phyloP scores from a whole-genome alignment of 257 asterid genomes.

The Forsythia viridissima region DNA sequence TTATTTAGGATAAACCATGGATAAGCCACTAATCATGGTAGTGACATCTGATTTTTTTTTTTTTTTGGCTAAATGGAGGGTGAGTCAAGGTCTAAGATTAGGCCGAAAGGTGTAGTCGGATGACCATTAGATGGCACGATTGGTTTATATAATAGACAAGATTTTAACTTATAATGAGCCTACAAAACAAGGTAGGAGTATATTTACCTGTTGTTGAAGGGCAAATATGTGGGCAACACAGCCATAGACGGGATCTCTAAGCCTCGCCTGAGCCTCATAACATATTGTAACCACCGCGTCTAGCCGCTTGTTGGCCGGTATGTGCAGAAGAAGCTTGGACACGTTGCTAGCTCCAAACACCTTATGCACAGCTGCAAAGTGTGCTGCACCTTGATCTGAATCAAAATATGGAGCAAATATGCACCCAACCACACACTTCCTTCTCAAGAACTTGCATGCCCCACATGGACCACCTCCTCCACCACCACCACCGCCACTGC shows the following conservation, averaged over 20 bases:
- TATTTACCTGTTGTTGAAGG: constrained; percentile 15
- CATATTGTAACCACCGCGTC: constrained; percentile 1
- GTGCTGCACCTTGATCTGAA: constrained; percentile 15
- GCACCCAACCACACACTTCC: constrained; percentile 15
- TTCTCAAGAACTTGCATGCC: constrained; percentile 20
- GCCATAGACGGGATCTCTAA: constrained; percentile 11
- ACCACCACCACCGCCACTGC: neutral
- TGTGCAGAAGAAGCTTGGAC: constrained; percentile 7
- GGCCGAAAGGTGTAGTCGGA: neutral
- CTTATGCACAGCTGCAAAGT: constrained; percentile 13
- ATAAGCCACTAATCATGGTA: neutral
- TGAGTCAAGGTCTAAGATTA: neutral
- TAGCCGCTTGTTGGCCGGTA: neutral
- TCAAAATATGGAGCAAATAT: constrained; percentile 13
- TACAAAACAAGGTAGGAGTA: neutral
- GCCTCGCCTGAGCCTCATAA: constrained; percentile 14
- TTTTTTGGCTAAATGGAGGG: neutral
- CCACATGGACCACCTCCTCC: constrained; percentile 17
- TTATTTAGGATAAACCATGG: neutral
- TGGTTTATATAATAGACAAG: neutral
- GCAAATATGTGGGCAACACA: constrained; percentile 14
- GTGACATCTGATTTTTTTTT: neutral
- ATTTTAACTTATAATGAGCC: too few species aligned
- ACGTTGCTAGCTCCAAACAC: constrained; percentile 9
- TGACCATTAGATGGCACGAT: neutral